Evolutionary conservation across 179 eudicot species (phyloP), one percentile per base, ranked within the genome.

Genomic region (Silene noctiflora): DNA sequence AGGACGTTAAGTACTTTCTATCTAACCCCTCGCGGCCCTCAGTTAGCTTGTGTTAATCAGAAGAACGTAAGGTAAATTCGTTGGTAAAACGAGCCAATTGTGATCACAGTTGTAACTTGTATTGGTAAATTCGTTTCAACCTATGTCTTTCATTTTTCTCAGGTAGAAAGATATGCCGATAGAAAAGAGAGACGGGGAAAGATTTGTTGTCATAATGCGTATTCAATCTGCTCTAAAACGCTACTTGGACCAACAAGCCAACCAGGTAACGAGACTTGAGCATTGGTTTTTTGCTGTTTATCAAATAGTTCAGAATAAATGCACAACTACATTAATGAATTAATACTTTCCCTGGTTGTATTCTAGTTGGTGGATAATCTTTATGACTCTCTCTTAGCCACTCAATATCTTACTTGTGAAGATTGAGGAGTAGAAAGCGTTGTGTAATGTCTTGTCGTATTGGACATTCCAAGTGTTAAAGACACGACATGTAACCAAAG

Each of bases 181-280:
- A 77, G 81, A 24, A 68, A 67, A 29, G 8, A 25, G 20, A 72
- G 27, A 48, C 60, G 61, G 48, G 75, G 78, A 81, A 73, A 81
- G 74, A 81, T 81, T 65, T 73, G 71, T 44, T 35, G 21, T 51
- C 51, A 80, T 72, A 76, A 79, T 51, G 66, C 1, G 42, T 35
- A 35, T 35, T 35, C 42, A 35, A 35, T 35, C 42, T 73, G 71
- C 75, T 48, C 71, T 48, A 71, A 73, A 81, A 77, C 75, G 78
- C 75, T 73, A 69, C 67, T 77, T 65, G 55, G 77, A 67, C 58
- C 77, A 73, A 73, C 75, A 72, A 62, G 81, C 58, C 77, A 73
- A 73, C 75, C 75, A 62, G 81, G 84, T 81, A 81, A 69, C 70
- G 53, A 73, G 67, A 73, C 65, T 77, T 61, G 22, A 19, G 71